A percentile compares a stretch with the other conserved stretches of the same genome.
Conservation (phyloP, 139 green algal genomes). For the Volvox reticuliferus region DNA sequence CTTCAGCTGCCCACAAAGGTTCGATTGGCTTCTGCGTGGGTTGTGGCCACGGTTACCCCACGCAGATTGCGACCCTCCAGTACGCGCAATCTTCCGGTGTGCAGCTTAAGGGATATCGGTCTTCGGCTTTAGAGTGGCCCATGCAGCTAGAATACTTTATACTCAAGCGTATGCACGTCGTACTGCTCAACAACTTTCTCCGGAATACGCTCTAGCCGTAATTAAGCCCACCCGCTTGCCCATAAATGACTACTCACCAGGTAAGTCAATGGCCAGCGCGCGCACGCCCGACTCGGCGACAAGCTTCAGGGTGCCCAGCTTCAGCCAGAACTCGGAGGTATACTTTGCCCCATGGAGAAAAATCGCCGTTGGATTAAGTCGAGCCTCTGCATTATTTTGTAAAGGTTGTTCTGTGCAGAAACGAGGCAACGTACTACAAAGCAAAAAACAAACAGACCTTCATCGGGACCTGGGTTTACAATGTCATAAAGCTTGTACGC, state of each 20-base stretch:
- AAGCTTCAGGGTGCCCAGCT: conserved; percentile 48
- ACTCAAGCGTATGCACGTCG: too few relatives aligned
- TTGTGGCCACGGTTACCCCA: too few relatives aligned
- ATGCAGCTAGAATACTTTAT: too few relatives aligned
- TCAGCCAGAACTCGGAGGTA: conserved; percentile 46
- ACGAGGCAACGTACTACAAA: background rate
- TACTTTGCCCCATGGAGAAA: conserved; percentile 58
- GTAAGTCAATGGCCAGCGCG: conserved; percentile 55
- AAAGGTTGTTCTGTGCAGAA: background rate
- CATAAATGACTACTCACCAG: conserved; percentile 23
- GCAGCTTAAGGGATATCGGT: too few relatives aligned
- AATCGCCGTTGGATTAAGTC: conserved; percentile 32
- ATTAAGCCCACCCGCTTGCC: too few relatives aligned
- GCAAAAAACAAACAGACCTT: background rate
- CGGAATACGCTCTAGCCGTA: too few relatives aligned
- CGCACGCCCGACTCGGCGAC: conserved; percentile 45
- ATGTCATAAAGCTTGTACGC: conserved; percentile 39
- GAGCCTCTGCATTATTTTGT: background rate
- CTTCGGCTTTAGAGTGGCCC: too few relatives aligned
- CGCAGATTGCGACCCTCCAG: too few relatives aligned
- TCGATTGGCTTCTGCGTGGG: too few relatives aligned
- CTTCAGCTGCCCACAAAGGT: too few relatives aligned
- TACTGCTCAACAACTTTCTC: too few relatives aligned
- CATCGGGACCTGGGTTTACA: background rate
- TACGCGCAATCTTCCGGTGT: too few relatives aligned